Evolutionary conservation across 345 rosid genomes (phyloP), one percentile per base, ranked within the genome.

Genomic region (Citropsis articulata): DNA sequence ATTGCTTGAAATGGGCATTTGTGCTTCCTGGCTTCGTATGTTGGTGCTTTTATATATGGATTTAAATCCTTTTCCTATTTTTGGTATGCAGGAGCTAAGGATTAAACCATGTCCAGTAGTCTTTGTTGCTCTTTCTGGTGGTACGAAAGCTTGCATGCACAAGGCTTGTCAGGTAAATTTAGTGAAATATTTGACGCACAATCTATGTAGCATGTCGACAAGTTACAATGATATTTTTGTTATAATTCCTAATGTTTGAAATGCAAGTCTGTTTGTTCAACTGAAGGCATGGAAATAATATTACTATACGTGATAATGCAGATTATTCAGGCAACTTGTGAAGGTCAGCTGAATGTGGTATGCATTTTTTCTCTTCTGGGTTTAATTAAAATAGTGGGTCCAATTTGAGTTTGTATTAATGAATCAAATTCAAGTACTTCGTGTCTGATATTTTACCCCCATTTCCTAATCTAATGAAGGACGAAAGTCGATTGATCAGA

Each of bases 121-220:
- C 78, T 90, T 94, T 80, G 86, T 89, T 42, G 90, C 98, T 33
- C 81, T 96, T 81, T 96, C 98, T 80, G 98, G 95, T 2, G 93
- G 93, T 85, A 79, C 97, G 2, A 94, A 96, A 85, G 97, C 98
- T 79, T 94, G 97, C 83, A 84, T 92, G 98, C 88, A 90, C 87
- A 92, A 96, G 88, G 91, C 89, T 31, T 85, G 90, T 72, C 97
- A 96, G 97, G 99, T 83, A 84, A 67, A 28, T 56, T 66, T 40
- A 31, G 24, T 53, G 68, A 66, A 55, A 31, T 40, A 8, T 27
- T 40, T 1, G 33, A n/a, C 6, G 2, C 67, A 56, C 42, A 27
- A 18, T 75, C 30, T 53, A 36, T 50, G 33, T 35, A 30, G 24
- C 38, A n/a, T 36, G n/a, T 3, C 30, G 71, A 48, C 45, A 65